Conservation (phyloP, 306 rosid genomes). For the Cucurbita ficifolia region DNA sequence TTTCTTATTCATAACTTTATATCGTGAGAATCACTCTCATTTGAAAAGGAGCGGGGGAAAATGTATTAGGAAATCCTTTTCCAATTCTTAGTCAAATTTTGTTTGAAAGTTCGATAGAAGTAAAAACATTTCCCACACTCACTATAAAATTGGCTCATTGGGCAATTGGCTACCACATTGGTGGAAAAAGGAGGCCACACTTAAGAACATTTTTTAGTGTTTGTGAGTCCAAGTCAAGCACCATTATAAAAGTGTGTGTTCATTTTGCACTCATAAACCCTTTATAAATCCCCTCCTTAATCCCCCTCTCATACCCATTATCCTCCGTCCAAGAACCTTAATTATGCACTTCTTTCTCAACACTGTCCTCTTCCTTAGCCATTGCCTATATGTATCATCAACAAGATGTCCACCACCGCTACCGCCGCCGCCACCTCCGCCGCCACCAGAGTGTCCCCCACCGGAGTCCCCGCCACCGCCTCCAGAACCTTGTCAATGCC, state of each 20-base stretch:
- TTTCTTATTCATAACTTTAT: too few species aligned
- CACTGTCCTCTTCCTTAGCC: not conserved
- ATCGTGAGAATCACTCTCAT: too few species aligned
- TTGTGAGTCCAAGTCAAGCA: not conserved
- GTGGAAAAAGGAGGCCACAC: too few species aligned
- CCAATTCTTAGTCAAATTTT: too few species aligned
- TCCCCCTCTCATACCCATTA: not conserved
- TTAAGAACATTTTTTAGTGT: not conserved
- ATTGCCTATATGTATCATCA: not conserved
- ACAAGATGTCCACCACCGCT: not conserved
- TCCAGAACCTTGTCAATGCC: not conserved
- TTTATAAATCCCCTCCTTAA: not conserved
- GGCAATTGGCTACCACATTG: not conserved
- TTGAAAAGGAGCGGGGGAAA: too few species aligned
- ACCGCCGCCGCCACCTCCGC: not conserved
- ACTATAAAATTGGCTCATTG: not conserved
- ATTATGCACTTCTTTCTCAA: slow-evolving; percentile 4
- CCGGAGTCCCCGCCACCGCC: not conserved
- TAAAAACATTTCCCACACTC: not conserved
- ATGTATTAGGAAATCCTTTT: too few species aligned
- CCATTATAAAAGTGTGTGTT: not conserved
- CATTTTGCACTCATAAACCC: not conserved
- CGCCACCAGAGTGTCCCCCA: not conserved
- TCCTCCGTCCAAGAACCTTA: not conserved
- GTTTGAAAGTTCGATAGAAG: not conserved